Evolutionary conservation across 495 filamentous ascomycete genomes (phyloP), one percentile per base, ranked within the genome.

Genomic region (Hypoxylon lenormandii): DNA sequence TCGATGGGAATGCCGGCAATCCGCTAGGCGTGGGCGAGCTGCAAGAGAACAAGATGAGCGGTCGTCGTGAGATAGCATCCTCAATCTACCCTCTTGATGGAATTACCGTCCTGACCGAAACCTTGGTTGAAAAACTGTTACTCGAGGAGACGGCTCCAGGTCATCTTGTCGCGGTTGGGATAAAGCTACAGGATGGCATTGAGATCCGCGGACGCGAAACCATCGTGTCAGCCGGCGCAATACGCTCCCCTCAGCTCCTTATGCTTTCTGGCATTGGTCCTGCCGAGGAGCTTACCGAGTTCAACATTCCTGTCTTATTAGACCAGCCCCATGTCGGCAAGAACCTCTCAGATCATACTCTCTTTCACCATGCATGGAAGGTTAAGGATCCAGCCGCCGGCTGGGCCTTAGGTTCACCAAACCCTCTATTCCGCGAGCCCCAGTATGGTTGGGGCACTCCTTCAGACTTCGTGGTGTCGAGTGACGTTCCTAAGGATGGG

Each of bases 181-280:
- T 78, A 11, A 30, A 63, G 46, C 45, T 77, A 42, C 62, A 47
- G 5, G 36, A 68, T 48, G 77, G 77, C 10, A 37, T 43, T 0
- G 57, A 63, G 28, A 43, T 57, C 21, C 58, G 23, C 6, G 65
- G 65, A 5, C 22, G 11, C 37, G 84, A 88, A 19, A 76, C 85
- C 18, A 82, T 88, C 19, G 53, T 88, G 6, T 80, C 79, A 3
- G 77, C 78, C 13, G 86, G 86, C 3, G 79, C 84, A 4, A 66
- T 84, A 15, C 81, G 87, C 59, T 77, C 79, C 0, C 85, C 86
- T 5, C 81, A 85, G 46, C 74, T 88, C 36, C 77, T 88, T 0
- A 83, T 85, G 80, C 80, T 85, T 18, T 87, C 84, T 2, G 86
- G 86, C 8, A 82, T 89, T 53, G 86, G 86, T 0, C 83, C 85